Percentiles rank a stretch among this genome's conserved stretches.
Evolutionary conservation across 106 monocot species (phyloP).

Genomic region (Acorus calamus): DNA sequence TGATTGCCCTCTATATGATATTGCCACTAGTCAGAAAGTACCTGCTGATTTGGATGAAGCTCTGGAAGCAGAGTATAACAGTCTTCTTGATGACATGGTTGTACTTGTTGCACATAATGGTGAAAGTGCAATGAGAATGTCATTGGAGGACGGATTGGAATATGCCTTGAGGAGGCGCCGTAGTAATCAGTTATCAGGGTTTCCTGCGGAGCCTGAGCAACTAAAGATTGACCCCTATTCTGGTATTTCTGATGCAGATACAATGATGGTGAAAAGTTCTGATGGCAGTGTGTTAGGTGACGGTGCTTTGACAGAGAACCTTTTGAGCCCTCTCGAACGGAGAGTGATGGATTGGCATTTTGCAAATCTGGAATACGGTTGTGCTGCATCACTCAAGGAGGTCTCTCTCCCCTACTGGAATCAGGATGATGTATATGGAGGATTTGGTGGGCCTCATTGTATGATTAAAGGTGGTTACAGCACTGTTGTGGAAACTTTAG

Average conservation of each 20-base stretch:
- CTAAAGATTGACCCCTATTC: conserved; percentile 10
- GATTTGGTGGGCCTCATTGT: conserved; percentile 97
- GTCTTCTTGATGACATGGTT: conserved; percentile 90
- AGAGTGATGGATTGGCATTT: conserved; percentile 99
- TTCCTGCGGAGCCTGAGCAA: conserved; percentile 18
- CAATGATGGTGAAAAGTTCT: conserved; percentile 1
- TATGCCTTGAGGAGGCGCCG: conserved; percentile 64
- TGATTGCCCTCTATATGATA: conserved; percentile 97
- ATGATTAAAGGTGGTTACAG: conserved; percentile 96
- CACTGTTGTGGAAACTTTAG: conserved; percentile 61
- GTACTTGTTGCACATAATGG: conserved; percentile 56
- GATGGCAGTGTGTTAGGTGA: not conserved
- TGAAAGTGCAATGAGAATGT: conserved; percentile 43
- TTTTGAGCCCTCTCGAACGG: conserved; percentile 77
- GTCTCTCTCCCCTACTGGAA: conserved; percentile 96
- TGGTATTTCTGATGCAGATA: conserved; percentile 5
- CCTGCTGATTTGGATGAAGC: conserved; percentile 82
- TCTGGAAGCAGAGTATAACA: conserved; percentile 92
- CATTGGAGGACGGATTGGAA: conserved; percentile 93
- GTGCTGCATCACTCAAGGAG: conserved; percentile 82
- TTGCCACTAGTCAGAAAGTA: conserved; percentile 71
- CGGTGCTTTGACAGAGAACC: conserved; percentile 10
- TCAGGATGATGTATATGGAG: conserved; percentile 98
- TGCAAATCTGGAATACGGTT: conserved; percentile 96
- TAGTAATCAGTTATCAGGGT: conserved; percentile 15